Percentiles rank a stretch among this genome's conserved stretches.
phyloP scores from a whole-genome alignment of 345 rosid genomes.

The Populus tremula region DNA sequence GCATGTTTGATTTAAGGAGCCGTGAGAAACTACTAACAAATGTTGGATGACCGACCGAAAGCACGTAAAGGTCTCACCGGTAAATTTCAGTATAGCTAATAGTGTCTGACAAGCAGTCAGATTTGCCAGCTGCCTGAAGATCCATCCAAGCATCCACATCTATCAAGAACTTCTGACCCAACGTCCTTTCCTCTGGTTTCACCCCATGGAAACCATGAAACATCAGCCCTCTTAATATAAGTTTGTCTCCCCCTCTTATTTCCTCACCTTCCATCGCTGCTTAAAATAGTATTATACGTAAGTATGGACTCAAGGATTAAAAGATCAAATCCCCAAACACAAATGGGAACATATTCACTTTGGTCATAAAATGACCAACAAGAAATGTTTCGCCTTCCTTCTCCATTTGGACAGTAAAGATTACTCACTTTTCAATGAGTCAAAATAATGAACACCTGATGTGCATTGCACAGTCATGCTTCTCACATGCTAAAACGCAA shows the following conservation, averaged over 20 bases:
- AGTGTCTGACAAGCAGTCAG: slow-evolving; percentile 61
- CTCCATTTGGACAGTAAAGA: too few relatives aligned
- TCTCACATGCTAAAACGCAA: too few relatives aligned
- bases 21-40: background rate
- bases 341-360: too few relatives aligned
- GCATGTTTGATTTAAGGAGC: background rate
- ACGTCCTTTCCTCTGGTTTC: slow-evolving; percentile 57
- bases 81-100: slow-evolving; percentile 82
- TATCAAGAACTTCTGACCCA: slow-evolving; percentile 82
- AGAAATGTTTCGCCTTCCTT: too few relatives aligned
- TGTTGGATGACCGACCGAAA: background rate
- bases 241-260: slow-evolving; percentile 54
- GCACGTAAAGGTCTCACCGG: slow-evolving; percentile 31
- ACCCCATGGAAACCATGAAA: slow-evolving; percentile 91
- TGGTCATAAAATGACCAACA: too few relatives aligned
- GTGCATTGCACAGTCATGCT: too few relatives aligned
- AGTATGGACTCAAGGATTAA: too few relatives aligned
- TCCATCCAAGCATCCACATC: slow-evolving; percentile 96
- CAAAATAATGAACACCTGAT: too few relatives aligned
- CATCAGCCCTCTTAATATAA: slow-evolving; percentile 67
- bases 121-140: slow-evolving; percentile 64
- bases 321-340: too few relatives aligned
- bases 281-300: background rate
- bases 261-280: slow-evolving; percentile 8
- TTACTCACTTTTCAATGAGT: too few relatives aligned